Evolutionary conservation across 2,329 filamentous ascomycete genomes (phyloP), one percentile per base, ranked within the genome.

Genomic region (Nannizzia gypsea): DNA sequence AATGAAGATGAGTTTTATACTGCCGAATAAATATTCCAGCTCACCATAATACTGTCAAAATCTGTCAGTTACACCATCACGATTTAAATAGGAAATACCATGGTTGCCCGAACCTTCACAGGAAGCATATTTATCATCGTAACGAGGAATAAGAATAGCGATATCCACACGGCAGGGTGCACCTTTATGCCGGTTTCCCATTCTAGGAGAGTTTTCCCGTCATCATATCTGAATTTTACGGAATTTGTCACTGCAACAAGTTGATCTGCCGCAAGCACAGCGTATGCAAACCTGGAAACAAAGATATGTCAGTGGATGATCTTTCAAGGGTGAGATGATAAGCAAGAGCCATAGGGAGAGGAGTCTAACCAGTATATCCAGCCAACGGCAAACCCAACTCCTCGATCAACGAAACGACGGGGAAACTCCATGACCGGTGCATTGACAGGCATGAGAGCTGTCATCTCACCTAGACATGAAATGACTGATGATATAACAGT

Each of bases 381-480:
- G 1, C 74, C 76, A 15, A 72, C 72, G 1, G 75, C 74, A 66
- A 75, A 77, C 36, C 75, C 76, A 20, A 77, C 69, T 28, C 73
- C 73, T 66, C 75, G 71, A 63, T 76, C 73, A 34, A 76, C 63
- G 64, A 74, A 76, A 38, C 73, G 67, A 26, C 70, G 65, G 28
- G 70, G 69, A 60, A 76, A 75, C 60, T 74, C 72, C 57, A 73
- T 73, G 34, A 73, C 72, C 1, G 73, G 69, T 15, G 73, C 72
- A 40, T 73, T 73, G 11, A 75, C 72, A 38, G 73, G 72, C 54
- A 74, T 71, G 56, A 75, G 66, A 2, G 73, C 73, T 13, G 73
- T 72, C 73, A 74, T 74, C 63, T 76, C 73, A 17, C 76, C 75
- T 6, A 78, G 63, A 56, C 73, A 76, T 11, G 74, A 74, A 6